phyloP scores from a whole-genome alignment of 495 filamentous ascomycete species.

The Chaetomium tenue region DNA sequence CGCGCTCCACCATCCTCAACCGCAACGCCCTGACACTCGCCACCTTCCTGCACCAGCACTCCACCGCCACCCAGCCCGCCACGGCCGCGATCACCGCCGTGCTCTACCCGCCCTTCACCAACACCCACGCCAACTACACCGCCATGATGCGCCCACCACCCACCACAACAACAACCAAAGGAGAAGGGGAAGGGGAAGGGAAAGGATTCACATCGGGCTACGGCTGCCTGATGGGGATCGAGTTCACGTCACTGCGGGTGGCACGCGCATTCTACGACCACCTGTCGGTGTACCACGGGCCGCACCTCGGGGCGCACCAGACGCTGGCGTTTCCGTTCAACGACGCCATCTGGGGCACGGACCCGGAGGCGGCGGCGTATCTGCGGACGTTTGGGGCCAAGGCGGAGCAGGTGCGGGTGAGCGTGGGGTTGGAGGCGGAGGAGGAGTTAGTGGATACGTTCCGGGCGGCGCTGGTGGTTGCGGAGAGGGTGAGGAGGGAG shows the following conservation, averaged over 20 bases:
- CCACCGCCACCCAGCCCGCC: constrained; percentile 29
- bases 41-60: constrained; percentile 35
- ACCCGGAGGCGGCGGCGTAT: constrained; percentile 24
- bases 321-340: constrained; percentile 47
- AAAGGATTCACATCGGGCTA: constrained; percentile 37
- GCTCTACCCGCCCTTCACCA: constrained; percentile 43
- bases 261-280: constrained; percentile 45
- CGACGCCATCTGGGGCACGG: constrained; percentile 36
- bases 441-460: constrained; percentile 39
- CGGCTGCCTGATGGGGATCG: constrained; percentile 43
- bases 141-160: constrained; percentile 38
- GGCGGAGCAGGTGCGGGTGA: constrained; percentile 40
- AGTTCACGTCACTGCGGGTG: constrained; percentile 38
- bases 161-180: neutral
- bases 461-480: constrained; percentile 32
- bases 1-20: constrained; percentile 43
- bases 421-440: constrained; percentile 44
- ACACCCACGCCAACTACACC: constrained; percentile 37
- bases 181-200: no score
- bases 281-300: constrained; percentile 43
- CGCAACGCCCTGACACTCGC: constrained; percentile 45
- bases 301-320: constrained; percentile 50
- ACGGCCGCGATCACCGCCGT: constrained; percentile 40
- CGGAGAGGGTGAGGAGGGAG: constrained; percentile 8
- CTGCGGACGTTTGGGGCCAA: constrained; percentile 34